A percentile compares a stretch with the other conserved stretches of the same genome.
phyloP scores from a whole-genome alignment of 306 rosid genomes.

The Adenanthera pavonina region DNA sequence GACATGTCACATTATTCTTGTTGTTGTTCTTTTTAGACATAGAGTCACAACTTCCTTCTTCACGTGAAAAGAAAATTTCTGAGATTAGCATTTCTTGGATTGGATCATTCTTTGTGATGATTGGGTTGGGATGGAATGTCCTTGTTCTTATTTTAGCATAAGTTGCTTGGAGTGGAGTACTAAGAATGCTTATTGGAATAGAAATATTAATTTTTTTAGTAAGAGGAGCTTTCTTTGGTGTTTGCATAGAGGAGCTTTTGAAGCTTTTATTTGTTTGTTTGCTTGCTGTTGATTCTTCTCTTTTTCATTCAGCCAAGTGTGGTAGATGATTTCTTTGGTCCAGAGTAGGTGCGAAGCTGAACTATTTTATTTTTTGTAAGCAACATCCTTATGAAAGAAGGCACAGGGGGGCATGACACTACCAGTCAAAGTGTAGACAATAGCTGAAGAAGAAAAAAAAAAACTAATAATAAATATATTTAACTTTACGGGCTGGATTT shows the following conservation, averaged over 20 bases:
- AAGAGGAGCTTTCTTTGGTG: constrained; percentile 20
- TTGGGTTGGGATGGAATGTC: constrained; percentile 26
- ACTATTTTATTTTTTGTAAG: neutral
- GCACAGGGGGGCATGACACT: neutral
- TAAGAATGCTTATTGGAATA: constrained; percentile 2
- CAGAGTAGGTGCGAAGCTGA: neutral
- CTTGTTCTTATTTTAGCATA: constrained; percentile 28
- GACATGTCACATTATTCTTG: constrained; percentile 1
- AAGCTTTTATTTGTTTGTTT: neutral
- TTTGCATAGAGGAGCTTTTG: constrained; percentile 10
- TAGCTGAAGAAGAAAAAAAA: neutral
- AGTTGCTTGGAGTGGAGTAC: constrained; percentile 16
- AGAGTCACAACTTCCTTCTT: neutral
- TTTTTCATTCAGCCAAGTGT: neutral
- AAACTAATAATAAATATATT: neutral
- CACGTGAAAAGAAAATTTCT: constrained; percentile 10
- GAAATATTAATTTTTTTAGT: constrained; percentile 1
- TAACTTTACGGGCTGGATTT: neutral
- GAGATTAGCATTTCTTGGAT: constrained; percentile 14
- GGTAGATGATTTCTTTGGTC: neutral
- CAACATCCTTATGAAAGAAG: neutral
- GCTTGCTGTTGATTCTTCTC: neutral
- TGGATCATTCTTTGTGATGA: constrained; percentile 18
- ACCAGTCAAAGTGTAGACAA: neutral
- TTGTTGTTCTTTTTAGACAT: constrained; percentile 20